A percentile compares a stretch with the other conserved stretches of the same genome.
Evolutionary conservation across 495 filamentous ascomycete genomes (phyloP).

Genomic region (Aspergillus baeticus): DNA sequence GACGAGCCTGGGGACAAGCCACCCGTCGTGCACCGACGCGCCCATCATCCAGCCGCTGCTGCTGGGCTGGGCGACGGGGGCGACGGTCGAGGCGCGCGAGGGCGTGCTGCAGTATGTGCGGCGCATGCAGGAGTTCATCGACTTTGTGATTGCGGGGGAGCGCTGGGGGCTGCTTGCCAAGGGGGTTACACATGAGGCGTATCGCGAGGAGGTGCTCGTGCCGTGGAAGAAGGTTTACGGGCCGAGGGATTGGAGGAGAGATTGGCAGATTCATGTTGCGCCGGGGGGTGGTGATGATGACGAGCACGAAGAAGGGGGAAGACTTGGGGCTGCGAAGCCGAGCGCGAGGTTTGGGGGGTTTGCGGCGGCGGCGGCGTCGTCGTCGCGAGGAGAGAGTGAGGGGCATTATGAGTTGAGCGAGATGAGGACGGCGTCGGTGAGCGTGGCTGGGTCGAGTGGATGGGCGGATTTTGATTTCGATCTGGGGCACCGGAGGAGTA

Average conservation of each 20-base stretch:
- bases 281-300: too few relatives aligned
- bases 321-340: too few relatives aligned
- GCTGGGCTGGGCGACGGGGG: neutral
- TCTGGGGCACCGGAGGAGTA: too few relatives aligned
- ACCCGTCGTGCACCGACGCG: neutral
- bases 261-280: conserved; percentile 2
- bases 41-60: neutral
- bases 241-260: neutral
- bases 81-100: neutral
- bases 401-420: too few relatives aligned
- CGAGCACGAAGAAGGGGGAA: too few relatives aligned
- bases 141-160: neutral
- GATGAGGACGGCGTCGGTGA: too few relatives aligned
- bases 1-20: neutral
- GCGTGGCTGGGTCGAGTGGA: too few relatives aligned
- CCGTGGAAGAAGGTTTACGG: neutral
- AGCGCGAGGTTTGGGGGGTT: too few relatives aligned
- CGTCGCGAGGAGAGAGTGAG: too few relatives aligned
- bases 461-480: too few relatives aligned
- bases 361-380: too few relatives aligned
- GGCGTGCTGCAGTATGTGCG: neutral
- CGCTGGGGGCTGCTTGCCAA: neutral
- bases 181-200: neutral
- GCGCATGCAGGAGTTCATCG: neutral
- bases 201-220: neutral